Evolutionary conservation across 192 early-diverging fungal genomes (phyloP).

Genomic region (Lunasporangiospora selenospora): DNA sequence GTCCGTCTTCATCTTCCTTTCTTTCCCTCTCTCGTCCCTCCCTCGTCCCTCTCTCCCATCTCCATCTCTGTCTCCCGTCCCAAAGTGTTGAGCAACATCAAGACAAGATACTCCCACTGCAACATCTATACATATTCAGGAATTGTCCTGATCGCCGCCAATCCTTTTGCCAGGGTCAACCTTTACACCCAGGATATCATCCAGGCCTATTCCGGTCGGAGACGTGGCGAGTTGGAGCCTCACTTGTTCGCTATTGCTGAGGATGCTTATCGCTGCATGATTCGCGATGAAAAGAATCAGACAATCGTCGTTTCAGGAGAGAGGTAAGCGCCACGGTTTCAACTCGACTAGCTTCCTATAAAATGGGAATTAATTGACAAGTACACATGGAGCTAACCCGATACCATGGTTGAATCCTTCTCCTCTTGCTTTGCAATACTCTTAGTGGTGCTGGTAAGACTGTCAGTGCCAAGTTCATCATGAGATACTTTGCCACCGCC

Average conservation of each 20-base stretch:
- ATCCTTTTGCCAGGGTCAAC: conserved; percentile 88
- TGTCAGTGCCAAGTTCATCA: conserved; percentile 94
- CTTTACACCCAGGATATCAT: conserved; percentile 95
- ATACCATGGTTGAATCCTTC: no score
- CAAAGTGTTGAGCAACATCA: conserved; percentile 91
- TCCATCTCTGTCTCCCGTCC: not conserved
- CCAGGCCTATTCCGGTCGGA: conserved; percentile 91
- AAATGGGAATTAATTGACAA: not conserved
- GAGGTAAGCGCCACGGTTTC: conserved; percentile 62
- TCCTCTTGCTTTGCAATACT: not conserved
- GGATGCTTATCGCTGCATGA: conserved; percentile 97
- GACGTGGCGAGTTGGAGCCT: conserved; percentile 94
- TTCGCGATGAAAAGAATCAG: conserved; percentile 92
- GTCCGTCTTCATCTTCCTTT: not conserved
- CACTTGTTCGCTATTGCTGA: conserved; percentile 99
- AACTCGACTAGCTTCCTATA: no score
- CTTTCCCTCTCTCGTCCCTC: not conserved
- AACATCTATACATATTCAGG: conserved; percentile 99
- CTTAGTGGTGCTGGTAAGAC: conserved; percentile 95
- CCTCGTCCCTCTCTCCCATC: not conserved
- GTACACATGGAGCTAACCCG: no score
- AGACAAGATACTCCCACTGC: conserved; percentile 86
- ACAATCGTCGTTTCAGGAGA: conserved; percentile 98
- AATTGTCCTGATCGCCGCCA: conserved; percentile 97
- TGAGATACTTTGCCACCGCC: conserved; percentile 94